phyloP scores from a whole-genome alignment of 176 grass and related monocot genomes.

The Puya raimondii region DNA sequence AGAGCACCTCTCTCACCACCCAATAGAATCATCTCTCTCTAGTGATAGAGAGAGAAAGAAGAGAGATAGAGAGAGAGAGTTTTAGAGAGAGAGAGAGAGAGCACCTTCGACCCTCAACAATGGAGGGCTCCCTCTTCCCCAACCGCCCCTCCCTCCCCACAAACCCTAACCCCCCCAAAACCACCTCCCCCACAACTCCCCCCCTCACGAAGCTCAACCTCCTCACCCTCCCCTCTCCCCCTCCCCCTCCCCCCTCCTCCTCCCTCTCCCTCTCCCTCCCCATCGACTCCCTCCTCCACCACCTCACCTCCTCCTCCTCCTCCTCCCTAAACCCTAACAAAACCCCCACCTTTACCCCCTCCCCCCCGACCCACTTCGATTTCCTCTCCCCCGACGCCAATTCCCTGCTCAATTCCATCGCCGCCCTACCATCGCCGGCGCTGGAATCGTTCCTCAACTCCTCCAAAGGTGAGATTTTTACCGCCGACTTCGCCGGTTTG shows the following conservation, averaged over 20 bases:
- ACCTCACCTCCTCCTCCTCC: slow-evolving; percentile 38
- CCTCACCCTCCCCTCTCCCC: slow-evolving; percentile 11
- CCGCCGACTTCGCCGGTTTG: slow-evolving; percentile 14
- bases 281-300: slow-evolving; percentile 66
- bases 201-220: slow-evolving; percentile 6
- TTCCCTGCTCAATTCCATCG: slow-evolving; percentile 10
- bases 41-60: too few species aligned
- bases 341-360: slow-evolving; percentile 1
- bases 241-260: slow-evolving; percentile 24
- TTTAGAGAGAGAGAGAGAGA: too few species aligned
- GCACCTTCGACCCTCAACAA: slow-evolving; percentile 6
- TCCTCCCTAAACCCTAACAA: not conserved
- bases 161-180: slow-evolving; percentile 3
- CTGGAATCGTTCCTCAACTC: slow-evolving; percentile 8
- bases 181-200: not conserved
- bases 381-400: slow-evolving; percentile 21
- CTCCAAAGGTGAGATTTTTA: slow-evolving; percentile 18
- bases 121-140: slow-evolving; percentile 50
- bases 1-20: too few species aligned
- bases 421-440: not conserved
- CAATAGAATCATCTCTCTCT: too few species aligned
- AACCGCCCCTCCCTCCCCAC: slow-evolving; percentile 55
- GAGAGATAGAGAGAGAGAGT: too few species aligned
- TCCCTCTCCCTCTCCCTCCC: slow-evolving; percentile 33
- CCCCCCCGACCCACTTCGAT: slow-evolving; percentile 15